Conservation (phyloP, 148 eudicot genomes). For the Amaranthus palmeri region DNA sequence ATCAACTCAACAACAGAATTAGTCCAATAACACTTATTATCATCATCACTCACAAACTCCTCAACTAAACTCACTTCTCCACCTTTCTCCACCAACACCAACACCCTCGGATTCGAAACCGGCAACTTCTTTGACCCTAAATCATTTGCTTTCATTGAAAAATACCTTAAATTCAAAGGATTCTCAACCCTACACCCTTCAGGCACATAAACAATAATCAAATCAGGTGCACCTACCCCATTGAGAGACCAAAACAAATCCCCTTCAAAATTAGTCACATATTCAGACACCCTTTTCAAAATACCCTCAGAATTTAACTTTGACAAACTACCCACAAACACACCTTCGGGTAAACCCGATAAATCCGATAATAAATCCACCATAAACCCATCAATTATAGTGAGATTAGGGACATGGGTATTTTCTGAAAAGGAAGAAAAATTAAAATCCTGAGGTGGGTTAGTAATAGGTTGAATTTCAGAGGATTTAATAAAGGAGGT, state of each 20-base stretch:
- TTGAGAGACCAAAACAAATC: slow-evolving; percentile 89
- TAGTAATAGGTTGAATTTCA: slow-evolving; percentile 45
- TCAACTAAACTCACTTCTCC: slow-evolving; percentile 74
- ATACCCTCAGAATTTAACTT: slow-evolving; percentile 37
- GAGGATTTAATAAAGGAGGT: slow-evolving; percentile 69
- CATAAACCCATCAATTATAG: slow-evolving; percentile 65
- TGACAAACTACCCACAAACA: slow-evolving; percentile 62
- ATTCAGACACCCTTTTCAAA: slow-evolving; percentile 54
- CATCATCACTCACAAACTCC: slow-evolving; percentile 60
- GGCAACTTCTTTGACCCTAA: slow-evolving; percentile 57
- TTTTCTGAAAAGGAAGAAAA: slow-evolving; percentile 26
- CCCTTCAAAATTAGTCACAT: slow-evolving; percentile 54
- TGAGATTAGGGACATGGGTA: slow-evolving; percentile 55
- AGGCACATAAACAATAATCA: slow-evolving; percentile 78
- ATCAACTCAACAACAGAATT: slow-evolving; percentile 76
- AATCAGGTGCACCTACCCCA: slow-evolving; percentile 78
- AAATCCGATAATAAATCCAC: slow-evolving; percentile 40
- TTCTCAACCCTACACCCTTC: slow-evolving; percentile 66
- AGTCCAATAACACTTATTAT: slow-evolving; percentile 68
- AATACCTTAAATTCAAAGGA: slow-evolving; percentile 62
- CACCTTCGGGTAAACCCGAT: slow-evolving; percentile 54
- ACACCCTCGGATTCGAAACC: slow-evolving; percentile 78
- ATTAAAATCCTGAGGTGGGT: slow-evolving; percentile 29
- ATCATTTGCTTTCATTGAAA: slow-evolving; percentile 47
- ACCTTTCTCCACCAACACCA: slow-evolving; percentile 89